Evolutionary conservation across 768 basidiomycete genomes (phyloP).

Genomic region (Aureoboletus auriporus): DNA sequence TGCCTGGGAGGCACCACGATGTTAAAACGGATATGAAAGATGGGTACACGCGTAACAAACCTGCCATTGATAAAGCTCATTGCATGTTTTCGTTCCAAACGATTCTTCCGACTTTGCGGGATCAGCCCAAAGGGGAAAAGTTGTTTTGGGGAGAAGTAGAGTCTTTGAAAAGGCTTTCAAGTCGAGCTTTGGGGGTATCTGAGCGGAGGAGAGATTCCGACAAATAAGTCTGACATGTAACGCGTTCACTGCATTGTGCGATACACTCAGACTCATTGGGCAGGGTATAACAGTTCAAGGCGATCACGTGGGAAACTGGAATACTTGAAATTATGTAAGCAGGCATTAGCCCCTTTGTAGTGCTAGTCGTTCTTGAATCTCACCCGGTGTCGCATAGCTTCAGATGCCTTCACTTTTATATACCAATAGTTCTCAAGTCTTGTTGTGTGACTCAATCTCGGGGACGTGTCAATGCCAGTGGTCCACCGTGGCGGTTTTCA

Average conservation of each 20-base stretch:
- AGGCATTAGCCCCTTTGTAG: too few relatives aligned
- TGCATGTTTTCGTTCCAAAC: conserved; percentile 61
- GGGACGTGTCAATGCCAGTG: too few relatives aligned
- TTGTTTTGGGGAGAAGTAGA: conserved; percentile 76
- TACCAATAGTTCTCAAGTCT: too few relatives aligned
- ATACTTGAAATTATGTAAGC: too few relatives aligned
- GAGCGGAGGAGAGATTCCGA: conserved; percentile 14
- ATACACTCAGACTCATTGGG: conserved; percentile 17
- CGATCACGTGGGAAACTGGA: background rate
- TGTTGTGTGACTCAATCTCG: too few relatives aligned
- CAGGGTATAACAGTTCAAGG: background rate
- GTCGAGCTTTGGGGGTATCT: conserved; percentile 8
- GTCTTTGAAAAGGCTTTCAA: conserved; percentile 52
- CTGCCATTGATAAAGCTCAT: conserved; percentile 77
- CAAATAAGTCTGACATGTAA: conserved; percentile 6
- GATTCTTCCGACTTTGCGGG: conserved; percentile 56
- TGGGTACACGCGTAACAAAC: conserved; percentile 35
- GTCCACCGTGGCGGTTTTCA: too few relatives aligned
- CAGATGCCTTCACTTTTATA: too few relatives aligned
- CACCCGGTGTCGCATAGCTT: too few relatives aligned
- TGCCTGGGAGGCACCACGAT: conserved; percentile 40
- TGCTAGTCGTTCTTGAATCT: too few relatives aligned
- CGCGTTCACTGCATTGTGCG: conserved; percentile 13
- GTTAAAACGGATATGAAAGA: background rate
- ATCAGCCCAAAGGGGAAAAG: conserved; percentile 71